Base-by-base conservation (phyloP, 208 protist species). In the Porcisia hertigi region DNA sequence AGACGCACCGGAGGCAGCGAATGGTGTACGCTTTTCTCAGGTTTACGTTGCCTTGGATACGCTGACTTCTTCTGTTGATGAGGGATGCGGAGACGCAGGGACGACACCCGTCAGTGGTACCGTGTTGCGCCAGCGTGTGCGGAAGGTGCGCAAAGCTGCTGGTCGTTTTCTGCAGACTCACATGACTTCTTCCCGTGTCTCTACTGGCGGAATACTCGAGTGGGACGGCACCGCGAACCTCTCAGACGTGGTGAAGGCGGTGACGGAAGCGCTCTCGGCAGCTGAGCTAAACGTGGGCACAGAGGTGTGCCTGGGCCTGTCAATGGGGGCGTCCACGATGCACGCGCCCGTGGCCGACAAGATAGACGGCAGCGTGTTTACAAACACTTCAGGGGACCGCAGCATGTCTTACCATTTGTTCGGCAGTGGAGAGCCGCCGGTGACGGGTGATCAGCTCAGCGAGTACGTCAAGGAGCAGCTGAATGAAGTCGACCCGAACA, bases 391-490 rank as follows among this genome's bases (percentile, higher is more conserved):
- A 16, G 74, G 57, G 12, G 77, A 79, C 14, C 45, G 43, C n/a
- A 54, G 30, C 2, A 59, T 83, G 20, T 72, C 88, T 66, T 96
- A 96, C 77, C 59, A 81, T 8, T 81, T 94, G 45, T 95, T 95
- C 73, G 57, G 70, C 25, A 86, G 69, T 25, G 89, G 87, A 0
- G 92, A 95, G 54, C 59, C 84, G 16, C 81, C 93, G 9, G 86
- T 95, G 3, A 90, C 88, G 14, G 89, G 90, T 12, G 79, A 85
- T 62, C 92, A 97, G 79, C 55, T 97, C 34, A 80, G 87, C 23
- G 86, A 89, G 71, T 94, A 94, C 80, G 43, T 95, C 23, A 80
- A 82, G 41, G 86, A 95, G 72, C 92, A 95, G 73, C 55, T 94
- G 25, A 75, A 77, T 57, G 76, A 76, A 41, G 60, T 69, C 16